Evolutionary conservation across 2,329 filamentous ascomycete species (phyloP).

Genomic region (Fusarium nygamai): DNA sequence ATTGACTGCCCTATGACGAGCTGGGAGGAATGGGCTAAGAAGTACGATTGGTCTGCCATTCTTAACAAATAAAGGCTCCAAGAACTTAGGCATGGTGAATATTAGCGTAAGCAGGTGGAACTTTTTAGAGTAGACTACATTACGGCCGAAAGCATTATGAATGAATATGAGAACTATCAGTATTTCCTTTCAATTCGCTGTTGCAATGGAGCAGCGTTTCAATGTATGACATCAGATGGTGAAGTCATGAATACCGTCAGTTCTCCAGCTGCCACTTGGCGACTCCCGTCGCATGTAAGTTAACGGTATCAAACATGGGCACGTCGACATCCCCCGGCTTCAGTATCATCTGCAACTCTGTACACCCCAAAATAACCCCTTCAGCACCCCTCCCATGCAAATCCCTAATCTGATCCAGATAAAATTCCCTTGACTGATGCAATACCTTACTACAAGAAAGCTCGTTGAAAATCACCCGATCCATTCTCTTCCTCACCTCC

Average conservation of each 20-base stretch:
- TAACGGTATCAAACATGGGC: neutral
- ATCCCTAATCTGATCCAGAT: neutral
- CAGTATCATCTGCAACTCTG: constrained; percentile 1
- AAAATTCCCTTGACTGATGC: neutral
- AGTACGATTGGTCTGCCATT: constrained; percentile 49
- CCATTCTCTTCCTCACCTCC: neutral
- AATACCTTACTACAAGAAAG: neutral
- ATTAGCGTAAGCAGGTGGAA: too few relatives aligned
- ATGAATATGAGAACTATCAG: neutral
- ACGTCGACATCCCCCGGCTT: neutral
- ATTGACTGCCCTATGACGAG: constrained; percentile 57
- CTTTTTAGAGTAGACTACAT: neutral
- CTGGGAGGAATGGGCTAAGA: constrained; percentile 49
- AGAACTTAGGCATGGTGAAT: neutral
- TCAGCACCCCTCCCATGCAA: neutral
- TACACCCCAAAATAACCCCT: neutral
- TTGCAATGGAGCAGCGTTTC: neutral
- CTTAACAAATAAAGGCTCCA: constrained; percentile 1
- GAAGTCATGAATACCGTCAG: neutral
- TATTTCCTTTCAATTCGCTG: neutral
- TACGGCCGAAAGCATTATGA: neutral
- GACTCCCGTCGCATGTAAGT: neutral
- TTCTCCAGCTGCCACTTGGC: constrained; percentile 1
- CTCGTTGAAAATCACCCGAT: constrained; percentile 5
- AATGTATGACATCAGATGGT: neutral